phyloP scores from a whole-genome alignment of 768 basidiomycete genomes.

The Sporobolomyces phaffii region DNA sequence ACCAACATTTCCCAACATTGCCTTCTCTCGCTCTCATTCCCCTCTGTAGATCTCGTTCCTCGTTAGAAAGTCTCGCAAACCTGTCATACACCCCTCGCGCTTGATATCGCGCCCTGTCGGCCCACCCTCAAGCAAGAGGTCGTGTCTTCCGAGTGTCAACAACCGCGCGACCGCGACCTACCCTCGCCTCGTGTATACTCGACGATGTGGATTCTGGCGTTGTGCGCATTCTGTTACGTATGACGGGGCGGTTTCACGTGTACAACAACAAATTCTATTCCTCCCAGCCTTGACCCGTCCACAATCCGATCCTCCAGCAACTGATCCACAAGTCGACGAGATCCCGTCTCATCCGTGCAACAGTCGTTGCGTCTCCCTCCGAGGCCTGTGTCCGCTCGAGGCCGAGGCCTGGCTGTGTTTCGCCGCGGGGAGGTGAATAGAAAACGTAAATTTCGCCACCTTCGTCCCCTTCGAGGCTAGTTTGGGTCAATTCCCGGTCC shows the following conservation, averaged over 20 bases:
- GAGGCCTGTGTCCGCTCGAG: background rate
- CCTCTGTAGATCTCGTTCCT: background rate
- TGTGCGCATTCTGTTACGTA: too few relatives aligned
- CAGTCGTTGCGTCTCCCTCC: background rate
- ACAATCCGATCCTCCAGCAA: constrained; percentile 11
- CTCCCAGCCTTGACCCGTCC: background rate
- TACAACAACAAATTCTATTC: background rate
- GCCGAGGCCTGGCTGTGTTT: background rate
- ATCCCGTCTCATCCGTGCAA: background rate
- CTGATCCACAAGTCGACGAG: constrained; percentile 2
- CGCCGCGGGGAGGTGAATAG: background rate
- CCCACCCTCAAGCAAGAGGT: too few relatives aligned
- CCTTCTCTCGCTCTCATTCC: background rate
- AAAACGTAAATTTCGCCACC: background rate
- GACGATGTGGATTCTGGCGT: too few relatives aligned
- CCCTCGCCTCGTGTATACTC: too few relatives aligned
- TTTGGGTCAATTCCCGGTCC: too few relatives aligned
- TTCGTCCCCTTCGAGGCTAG: too few relatives aligned
- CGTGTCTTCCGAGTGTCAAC: too few relatives aligned
- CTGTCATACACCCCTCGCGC: background rate
- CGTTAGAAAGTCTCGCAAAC: background rate
- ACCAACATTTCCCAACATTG: background rate
- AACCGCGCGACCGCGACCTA: too few relatives aligned
- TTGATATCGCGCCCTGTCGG: background rate
- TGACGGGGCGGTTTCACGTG: too few relatives aligned